phyloP scores from a whole-genome alignment of 2,329 filamentous ascomycete genomes.

The Dothistroma septosporum region DNA sequence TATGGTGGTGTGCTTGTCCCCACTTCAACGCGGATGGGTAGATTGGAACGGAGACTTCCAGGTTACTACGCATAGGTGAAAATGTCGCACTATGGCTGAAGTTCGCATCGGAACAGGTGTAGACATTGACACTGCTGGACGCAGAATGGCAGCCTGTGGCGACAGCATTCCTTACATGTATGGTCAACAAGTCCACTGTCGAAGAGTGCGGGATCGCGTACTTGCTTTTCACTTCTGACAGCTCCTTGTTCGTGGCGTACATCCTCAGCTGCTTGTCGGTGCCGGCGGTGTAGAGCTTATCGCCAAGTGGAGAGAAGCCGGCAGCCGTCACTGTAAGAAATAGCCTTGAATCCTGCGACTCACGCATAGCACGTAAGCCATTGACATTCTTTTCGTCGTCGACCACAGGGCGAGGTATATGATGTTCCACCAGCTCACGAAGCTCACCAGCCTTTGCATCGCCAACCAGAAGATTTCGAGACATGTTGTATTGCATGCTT shows the following conservation, averaged over 20 bases:
- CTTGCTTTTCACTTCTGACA: conserved; percentile 6
- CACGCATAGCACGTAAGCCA: conserved; percentile 43
- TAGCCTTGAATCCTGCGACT: conserved; percentile 49
- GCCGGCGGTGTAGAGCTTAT: conserved; percentile 42
- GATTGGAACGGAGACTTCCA: conserved; percentile 29
- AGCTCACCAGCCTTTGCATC: conserved; percentile 41
- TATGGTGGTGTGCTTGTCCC: conserved; percentile 39
- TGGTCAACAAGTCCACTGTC: conserved; percentile 49
- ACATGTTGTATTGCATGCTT: conserved; percentile 58
- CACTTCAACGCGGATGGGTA: conserved; percentile 48
- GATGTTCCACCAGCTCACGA: conserved; percentile 54
- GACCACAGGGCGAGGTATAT: conserved; percentile 40
- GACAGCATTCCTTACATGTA: conserved; percentile 26
- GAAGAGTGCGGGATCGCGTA: conserved; percentile 42
- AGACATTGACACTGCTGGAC: conserved; percentile 22
- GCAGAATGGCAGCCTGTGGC: conserved; percentile 20
- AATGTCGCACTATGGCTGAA: conserved; percentile 9
- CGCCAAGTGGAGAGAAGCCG: conserved; percentile 45
- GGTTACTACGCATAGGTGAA: conserved; percentile 21
- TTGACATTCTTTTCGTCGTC: conserved; percentile 38
- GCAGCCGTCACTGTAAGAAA: conserved; percentile 56
- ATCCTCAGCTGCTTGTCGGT: conserved; percentile 50
- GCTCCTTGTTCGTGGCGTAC: conserved; percentile 28
- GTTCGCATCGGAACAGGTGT: conserved; percentile 9
- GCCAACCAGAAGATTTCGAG: conserved; percentile 55